These are phyloP conservation scores for Coriaria nepalensis DNA, from an alignment of 306 rosid genomes.

Conservation along the genomic window DNA sequence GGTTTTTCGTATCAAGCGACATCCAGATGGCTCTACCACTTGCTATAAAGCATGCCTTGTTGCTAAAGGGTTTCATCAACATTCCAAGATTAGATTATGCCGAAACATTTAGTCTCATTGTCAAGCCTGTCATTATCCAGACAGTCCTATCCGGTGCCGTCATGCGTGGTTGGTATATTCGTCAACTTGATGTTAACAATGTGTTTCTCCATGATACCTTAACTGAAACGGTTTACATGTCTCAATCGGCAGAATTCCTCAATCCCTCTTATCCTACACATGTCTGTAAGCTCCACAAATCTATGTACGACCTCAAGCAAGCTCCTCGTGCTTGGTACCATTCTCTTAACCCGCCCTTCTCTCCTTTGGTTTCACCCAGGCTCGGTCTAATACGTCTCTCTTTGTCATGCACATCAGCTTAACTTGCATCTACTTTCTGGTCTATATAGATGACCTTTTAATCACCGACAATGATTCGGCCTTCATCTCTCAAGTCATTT, in stretches of 20 bases:
- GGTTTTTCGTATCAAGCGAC: constrained; percentile 1
- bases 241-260: neutral
- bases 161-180: too few relatives aligned
- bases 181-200: neutral
- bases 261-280: neutral
- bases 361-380: neutral
- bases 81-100: neutral
- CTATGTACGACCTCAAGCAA: neutral
- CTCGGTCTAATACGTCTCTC: neutral
- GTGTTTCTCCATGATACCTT: neutral
- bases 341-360: neutral
- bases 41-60: neutral
- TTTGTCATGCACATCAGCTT: neutral
- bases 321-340: neutral
- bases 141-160: neutral
- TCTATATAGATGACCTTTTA: too few relatives aligned
- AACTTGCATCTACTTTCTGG: neutral
- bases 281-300: neutral
- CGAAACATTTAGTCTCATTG: neutral
- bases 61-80: neutral
- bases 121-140: too few relatives aligned
- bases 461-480: too few relatives aligned
- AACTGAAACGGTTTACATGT: neutral
- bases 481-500: too few relatives aligned
- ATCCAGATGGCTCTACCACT: neutral